phyloP scores from a whole-genome alignment of 805 yeast genomes.

The Naumovozyma castellii region DNA sequence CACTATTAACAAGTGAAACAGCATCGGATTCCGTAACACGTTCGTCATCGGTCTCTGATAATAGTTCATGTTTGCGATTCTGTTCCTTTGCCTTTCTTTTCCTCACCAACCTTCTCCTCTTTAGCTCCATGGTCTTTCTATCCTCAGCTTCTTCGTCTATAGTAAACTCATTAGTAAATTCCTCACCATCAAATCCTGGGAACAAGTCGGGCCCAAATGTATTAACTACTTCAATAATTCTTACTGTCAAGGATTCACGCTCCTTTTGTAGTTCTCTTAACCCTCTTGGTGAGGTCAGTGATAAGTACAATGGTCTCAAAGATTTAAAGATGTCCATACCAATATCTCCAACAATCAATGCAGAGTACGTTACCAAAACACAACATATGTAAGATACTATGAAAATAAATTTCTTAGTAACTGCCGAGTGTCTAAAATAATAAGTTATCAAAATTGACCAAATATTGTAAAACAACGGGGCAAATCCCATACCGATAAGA shows the following conservation, averaged over 20 bases:
- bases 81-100: conserved; percentile 12
- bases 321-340: conserved; percentile 86
- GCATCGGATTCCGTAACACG: conserved; percentile 42
- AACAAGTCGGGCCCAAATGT: conserved; percentile 74
- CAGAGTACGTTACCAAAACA: conserved; percentile 74
- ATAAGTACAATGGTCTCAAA: conserved; percentile 66
- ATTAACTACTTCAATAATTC: conserved; percentile 73
- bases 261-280: conserved; percentile 49
- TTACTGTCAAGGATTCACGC: conserved; percentile 53
- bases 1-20: conserved; percentile 29
- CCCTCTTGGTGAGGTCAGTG: conserved; percentile 49
- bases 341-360: conserved; percentile 82
- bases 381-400: conserved; percentile 53
- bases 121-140: conserved; percentile 30
- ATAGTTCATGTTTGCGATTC: conserved; percentile 3
- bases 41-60: conserved; percentile 16
- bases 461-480: conserved; percentile 74
- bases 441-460: conserved; percentile 58
- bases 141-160: conserved; percentile 27
- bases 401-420: conserved; percentile 34
- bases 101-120: conserved; percentile 29
- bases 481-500: conserved; percentile 75
- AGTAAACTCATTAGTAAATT: conserved; percentile 15
- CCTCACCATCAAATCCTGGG: conserved; percentile 63
- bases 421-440: conserved; percentile 20